Evolutionary conservation across 2,329 filamentous ascomycete species (phyloP).

Genomic region (Alternaria alternata): DNA sequence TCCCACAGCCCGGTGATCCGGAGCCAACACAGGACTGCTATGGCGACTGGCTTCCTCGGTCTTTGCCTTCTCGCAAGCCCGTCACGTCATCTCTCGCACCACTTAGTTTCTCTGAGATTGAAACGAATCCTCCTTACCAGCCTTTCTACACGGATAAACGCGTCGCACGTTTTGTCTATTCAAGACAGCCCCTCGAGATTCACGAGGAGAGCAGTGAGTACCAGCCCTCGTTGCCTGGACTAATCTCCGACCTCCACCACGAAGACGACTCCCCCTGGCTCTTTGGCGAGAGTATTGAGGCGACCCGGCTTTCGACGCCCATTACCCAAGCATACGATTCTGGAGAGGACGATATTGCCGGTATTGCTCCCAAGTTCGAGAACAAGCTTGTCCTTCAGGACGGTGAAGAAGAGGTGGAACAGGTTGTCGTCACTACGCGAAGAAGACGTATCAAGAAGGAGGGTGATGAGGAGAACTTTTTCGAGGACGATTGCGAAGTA

Average conservation of each 20-base stretch:
- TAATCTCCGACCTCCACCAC: conserved; percentile 44
- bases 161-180: conserved; percentile 77
- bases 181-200: conserved; percentile 40
- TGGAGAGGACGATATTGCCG: conserved; percentile 56
- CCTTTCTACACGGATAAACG: conserved; percentile 93
- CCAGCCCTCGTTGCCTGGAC: conserved; percentile 26
- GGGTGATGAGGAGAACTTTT: conserved; percentile 73
- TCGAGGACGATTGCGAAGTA: conserved; percentile 92
- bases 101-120: conserved; percentile 79
- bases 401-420: conserved; percentile 69
- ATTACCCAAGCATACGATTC: conserved; percentile 46
- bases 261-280: conserved; percentile 57
- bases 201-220: conserved; percentile 38
- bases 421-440: conserved; percentile 83
- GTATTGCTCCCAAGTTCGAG: conserved; percentile 53
- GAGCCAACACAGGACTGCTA: conserved; percentile 35
- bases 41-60: conserved; percentile 48
- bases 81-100: conserved; percentile 55
- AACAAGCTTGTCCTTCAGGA: conserved; percentile 59
- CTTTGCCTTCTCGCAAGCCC: conserved; percentile 36
- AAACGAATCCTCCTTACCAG: conserved; percentile 94
- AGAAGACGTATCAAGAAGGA: conserved; percentile 65
- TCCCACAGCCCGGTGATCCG: conserved; percentile 37
- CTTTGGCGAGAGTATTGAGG: conserved; percentile 61
- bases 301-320: conserved; percentile 56